Evolutionary conservation across 2,329 filamentous ascomycete genomes (phyloP).

Genomic region (Apiospora saccharicola): DNA sequence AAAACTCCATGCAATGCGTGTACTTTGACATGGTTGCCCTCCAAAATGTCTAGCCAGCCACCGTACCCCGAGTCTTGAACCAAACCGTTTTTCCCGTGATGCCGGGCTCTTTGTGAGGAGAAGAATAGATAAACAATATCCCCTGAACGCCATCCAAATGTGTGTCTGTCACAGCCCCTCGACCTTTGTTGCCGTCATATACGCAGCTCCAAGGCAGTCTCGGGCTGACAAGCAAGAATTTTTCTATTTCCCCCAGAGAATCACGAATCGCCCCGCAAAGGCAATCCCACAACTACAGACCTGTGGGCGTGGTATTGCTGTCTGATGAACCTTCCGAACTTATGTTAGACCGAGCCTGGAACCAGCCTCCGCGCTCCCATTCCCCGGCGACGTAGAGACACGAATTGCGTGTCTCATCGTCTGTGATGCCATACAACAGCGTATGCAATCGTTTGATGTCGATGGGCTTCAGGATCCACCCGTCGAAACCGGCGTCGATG

Average conservation of each 20-base stretch:
- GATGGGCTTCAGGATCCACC: conserved; percentile 90
- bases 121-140: not conserved
- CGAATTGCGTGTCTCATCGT: conserved; percentile 62
- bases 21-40: conserved; percentile 34
- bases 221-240: not conserved
- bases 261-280: not conserved
- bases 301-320: not conserved
- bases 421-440: conserved; percentile 73
- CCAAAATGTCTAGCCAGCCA: not conserved
- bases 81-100: not conserved
- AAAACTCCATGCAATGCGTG: conserved; percentile 39
- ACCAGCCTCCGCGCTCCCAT: conserved; percentile 92
- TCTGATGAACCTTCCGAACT: not conserved
- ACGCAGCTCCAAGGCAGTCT: not conserved
- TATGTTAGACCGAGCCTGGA: conserved; percentile 44
- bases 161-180: not conserved
- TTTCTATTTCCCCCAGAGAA: not conserved
- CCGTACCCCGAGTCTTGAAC: not conserved
- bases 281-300: not conserved
- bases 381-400: conserved; percentile 74
- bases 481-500: conserved; percentile 82
- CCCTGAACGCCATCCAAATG: not conserved
- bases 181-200: not conserved
- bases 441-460: conserved; percentile 78
- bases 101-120: not conserved